Conservation (phyloP, 441 rosid species). For the Eugenia klotzschiana region DNA sequence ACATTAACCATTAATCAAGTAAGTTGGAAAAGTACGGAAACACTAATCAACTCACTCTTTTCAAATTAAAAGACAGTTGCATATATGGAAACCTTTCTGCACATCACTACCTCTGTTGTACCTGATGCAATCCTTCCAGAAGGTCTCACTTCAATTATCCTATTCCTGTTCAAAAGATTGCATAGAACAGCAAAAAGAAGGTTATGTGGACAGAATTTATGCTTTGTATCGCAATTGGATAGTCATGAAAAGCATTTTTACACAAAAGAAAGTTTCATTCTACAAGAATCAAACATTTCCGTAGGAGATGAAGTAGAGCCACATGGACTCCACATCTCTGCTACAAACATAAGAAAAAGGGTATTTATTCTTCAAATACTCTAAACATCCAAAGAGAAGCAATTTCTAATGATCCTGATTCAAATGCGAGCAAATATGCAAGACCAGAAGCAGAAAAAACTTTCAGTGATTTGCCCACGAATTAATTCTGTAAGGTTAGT, state of each 20-base stretch:
- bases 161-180: conserved; percentile 28
- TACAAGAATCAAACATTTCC: background rate
- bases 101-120: conserved; percentile 57
- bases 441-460: background rate
- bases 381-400: background rate
- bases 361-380: background rate
- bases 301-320: background rate
- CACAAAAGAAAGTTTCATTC: background rate
- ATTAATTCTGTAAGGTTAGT: background rate
- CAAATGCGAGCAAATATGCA: background rate
- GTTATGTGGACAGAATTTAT: background rate
- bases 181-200: background rate
- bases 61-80: background rate
- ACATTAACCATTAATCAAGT: background rate
- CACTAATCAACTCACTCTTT: background rate
- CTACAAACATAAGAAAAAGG: background rate
- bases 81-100: background rate
- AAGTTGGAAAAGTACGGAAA: background rate
- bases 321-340: background rate
- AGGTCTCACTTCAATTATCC: conserved; percentile 41
- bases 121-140: conserved; percentile 68
- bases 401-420: background rate
- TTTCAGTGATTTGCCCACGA: background rate
- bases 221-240: background rate
- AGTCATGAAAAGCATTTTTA: background rate